Evolutionary conservation across 805 yeast genomes (phyloP).

Genomic region (Limtongia smithiae): DNA sequence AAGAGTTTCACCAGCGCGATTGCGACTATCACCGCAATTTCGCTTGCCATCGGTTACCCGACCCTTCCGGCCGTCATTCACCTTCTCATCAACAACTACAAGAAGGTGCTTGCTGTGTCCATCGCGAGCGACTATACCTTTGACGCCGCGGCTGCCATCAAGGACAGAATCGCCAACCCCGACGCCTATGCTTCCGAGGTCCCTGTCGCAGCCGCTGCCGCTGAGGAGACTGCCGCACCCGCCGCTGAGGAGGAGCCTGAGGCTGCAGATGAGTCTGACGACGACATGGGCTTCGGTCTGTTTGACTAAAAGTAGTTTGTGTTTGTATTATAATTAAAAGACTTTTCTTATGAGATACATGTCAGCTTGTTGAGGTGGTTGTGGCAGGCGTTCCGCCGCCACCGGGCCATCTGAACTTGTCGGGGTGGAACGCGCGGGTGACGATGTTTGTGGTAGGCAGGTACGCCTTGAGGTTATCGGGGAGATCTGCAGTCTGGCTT

Average conservation of each 20-base stretch:
- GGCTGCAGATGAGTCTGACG: constrained; percentile 51
- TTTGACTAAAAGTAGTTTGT: constrained; percentile 63
- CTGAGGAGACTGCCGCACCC: constrained; percentile 55
- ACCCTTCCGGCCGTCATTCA: constrained; percentile 99
- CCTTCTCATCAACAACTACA: constrained; percentile 98
- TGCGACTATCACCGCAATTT: constrained; percentile 89
- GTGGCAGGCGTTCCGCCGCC: no score
- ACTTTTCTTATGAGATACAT: background rate
- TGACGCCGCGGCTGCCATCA: constrained; percentile 98
- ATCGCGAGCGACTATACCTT: constrained; percentile 98
- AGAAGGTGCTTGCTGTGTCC: constrained; percentile 96
- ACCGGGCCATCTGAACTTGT: constrained; percentile 23
- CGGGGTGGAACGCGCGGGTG: constrained; percentile 15
- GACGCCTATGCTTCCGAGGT: constrained; percentile 99
- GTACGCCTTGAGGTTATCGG: constrained; percentile 25
- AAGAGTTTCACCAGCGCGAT: constrained; percentile 89
- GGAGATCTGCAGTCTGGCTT: constrained; percentile 41
- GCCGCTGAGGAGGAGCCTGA: constrained; percentile 72
- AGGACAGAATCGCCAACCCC: constrained; percentile 99
- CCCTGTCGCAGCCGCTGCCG: constrained; percentile 88
- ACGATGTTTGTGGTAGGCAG: constrained; percentile 18
- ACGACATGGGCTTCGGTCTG: constrained; percentile 98
- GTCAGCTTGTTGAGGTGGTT: no score
- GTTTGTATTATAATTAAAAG: background rate
- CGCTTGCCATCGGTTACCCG: constrained; percentile 98